Percentiles rank a stretch among this genome's conserved stretches.
Evolutionary conservation across 2,329 filamentous ascomycete genomes (phyloP).

Genomic region (Aspergillus niger): DNA sequence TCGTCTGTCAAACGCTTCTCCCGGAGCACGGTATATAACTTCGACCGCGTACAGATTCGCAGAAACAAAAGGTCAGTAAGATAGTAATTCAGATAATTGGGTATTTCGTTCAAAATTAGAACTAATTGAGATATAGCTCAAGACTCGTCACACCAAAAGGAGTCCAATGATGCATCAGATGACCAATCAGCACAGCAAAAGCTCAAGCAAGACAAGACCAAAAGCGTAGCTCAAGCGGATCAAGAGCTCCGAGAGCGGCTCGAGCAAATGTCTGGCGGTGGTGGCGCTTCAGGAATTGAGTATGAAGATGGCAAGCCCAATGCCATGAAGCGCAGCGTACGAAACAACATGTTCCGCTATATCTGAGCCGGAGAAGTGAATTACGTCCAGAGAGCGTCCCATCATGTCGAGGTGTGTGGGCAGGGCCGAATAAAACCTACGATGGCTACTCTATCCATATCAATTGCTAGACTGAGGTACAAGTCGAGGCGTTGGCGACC

Average conservation of each 20-base stretch:
- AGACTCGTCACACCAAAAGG: neutral
- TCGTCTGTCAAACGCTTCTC: neutral
- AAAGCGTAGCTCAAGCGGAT: slow-evolving; percentile 65
- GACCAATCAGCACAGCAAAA: slow-evolving; percentile 8
- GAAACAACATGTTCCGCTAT: slow-evolving; percentile 75
- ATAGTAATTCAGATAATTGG: neutral
- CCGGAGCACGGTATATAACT: neutral
- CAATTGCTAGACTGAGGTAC: too few relatives aligned
- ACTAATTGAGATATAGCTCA: neutral
- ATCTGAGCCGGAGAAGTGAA: slow-evolving; percentile 46
- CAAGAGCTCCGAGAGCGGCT: slow-evolving; percentile 67
- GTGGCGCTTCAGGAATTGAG: slow-evolving; percentile 70
- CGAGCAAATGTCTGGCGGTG: slow-evolving; percentile 68
- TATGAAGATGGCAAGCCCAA: slow-evolving; percentile 73
- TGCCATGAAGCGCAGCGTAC: slow-evolving; percentile 72
- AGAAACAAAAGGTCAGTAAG: neutral
- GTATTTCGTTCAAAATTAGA: neutral
- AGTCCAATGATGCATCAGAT: neutral
- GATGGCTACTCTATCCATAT: neutral
- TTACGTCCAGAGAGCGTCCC: neutral
- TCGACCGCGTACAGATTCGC: neutral
- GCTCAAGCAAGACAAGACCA: slow-evolving; percentile 39
- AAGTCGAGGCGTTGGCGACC: too few relatives aligned
- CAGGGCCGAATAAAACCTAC: neutral
- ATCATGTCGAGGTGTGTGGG: neutral